Conservation (phyloP, 202 grass and related monocot genomes). For the Cymbopogon flexuosus region DNA sequence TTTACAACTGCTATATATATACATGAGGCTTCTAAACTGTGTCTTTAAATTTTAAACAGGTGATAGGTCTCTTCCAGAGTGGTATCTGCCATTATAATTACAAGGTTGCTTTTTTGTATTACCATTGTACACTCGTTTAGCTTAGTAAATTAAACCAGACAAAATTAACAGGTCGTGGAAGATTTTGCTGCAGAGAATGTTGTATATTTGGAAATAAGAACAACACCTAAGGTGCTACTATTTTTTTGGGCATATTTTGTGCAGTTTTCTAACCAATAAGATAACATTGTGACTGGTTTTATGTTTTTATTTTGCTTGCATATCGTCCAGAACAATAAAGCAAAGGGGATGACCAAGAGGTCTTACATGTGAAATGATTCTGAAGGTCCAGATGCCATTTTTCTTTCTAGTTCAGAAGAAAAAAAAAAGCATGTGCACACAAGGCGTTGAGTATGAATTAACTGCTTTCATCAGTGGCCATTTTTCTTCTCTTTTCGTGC, state of each 20-base stretch:
- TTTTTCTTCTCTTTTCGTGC: background rate
- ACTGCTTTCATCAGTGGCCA: background rate
- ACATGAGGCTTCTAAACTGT: constrained; percentile 17
- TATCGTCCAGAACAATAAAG: constrained; percentile 65
- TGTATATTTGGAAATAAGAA: constrained; percentile 92
- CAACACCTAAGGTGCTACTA: constrained; percentile 72
- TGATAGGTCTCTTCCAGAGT: constrained; percentile 71
- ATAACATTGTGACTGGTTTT: background rate
- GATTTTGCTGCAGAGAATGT: constrained; percentile 97
- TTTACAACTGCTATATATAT: background rate
- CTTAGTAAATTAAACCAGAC: background rate
- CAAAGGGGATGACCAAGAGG: constrained; percentile 91
- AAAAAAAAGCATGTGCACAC: background rate
- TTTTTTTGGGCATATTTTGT: background rate
- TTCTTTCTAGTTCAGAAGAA: no score
- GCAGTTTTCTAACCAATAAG: background rate
- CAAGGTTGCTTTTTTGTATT: background rate
- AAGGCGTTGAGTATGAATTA: constrained; percentile 1
- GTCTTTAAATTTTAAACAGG: constrained; percentile 52
- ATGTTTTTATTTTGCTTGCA: constrained; percentile 1
- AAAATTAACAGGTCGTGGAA: constrained; percentile 61
- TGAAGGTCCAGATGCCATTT: no score
- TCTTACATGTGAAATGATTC: constrained; percentile 60
- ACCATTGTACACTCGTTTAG: background rate
- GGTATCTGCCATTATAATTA: constrained; percentile 31